Percentiles rank a stretch among this genome's conserved stretches.
These are phyloP conservation scores for Sporormia fimetaria DNA, from an alignment of 495 filamentous ascomycete genomes.

Conservation along the genomic window DNA sequence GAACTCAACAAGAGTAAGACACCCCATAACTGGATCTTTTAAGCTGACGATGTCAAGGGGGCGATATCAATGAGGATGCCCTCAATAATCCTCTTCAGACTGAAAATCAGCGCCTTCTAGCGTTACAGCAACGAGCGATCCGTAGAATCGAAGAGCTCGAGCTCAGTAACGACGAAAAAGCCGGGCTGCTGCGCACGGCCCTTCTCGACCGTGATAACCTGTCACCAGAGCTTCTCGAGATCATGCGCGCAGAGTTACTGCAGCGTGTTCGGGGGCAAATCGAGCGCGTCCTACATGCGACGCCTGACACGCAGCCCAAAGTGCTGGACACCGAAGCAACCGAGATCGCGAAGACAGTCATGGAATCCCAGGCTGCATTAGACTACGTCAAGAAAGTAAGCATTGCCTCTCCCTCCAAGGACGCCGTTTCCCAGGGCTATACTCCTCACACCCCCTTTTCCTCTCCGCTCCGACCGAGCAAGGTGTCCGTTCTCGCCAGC, in stretches of 20 bases:
- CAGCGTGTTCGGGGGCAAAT: conserved; percentile 27
- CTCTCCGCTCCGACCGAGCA: background rate
- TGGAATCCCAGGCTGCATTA: conserved; percentile 13
- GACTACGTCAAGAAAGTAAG: conserved; percentile 25
- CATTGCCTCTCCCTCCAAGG: no score
- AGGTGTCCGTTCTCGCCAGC: no score
- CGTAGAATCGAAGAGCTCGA: conserved; percentile 28
- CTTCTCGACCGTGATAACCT: conserved; percentile 35
- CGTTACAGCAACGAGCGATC: conserved; percentile 34
- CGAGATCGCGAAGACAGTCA: conserved; percentile 14
- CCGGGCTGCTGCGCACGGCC: conserved; percentile 23
- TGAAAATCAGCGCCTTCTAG: conserved; percentile 23
- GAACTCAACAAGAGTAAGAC: conserved; percentile 36
- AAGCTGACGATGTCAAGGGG: conserved; percentile 3
- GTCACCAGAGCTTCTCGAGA: conserved; percentile 27
- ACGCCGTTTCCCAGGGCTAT: no score
- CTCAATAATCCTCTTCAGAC: conserved; percentile 12
- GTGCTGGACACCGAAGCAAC: conserved; percentile 10
- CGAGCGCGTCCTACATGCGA: conserved; percentile 13
- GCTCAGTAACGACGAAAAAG: conserved; percentile 33
- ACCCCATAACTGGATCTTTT: background rate
- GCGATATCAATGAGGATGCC: conserved; percentile 10
- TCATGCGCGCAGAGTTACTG: conserved; percentile 14
- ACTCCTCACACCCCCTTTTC: background rate
- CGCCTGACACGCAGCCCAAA: conserved; percentile 13